phyloP scores from a whole-genome alignment of 2,329 filamentous ascomycete genomes.

The Xylaria arbuscula region DNA sequence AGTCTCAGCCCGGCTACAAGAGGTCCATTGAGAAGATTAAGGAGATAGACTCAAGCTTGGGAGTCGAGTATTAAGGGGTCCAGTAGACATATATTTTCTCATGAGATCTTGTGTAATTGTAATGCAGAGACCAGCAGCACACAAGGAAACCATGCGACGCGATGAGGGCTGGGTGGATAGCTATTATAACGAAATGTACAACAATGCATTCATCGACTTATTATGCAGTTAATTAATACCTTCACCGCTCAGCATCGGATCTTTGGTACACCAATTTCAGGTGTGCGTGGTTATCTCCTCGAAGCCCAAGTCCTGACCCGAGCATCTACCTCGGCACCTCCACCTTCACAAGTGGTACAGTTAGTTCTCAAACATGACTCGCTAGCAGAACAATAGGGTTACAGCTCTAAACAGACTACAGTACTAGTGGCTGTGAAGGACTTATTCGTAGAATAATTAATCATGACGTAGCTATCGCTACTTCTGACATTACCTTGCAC shows the following conservation, averaged over 20 bases:
- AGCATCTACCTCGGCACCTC: background rate
- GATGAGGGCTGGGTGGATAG: background rate
- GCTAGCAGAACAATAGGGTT: background rate
- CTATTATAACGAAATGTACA: background rate
- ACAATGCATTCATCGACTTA: background rate
- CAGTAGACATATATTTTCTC: background rate
- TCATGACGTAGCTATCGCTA: background rate
- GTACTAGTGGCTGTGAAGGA: background rate
- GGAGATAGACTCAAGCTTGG: constrained; percentile 59
- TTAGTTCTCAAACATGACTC: background rate
- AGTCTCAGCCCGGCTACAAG: constrained; percentile 61
- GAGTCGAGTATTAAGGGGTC: constrained; percentile 44
- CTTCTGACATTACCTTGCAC: background rate
- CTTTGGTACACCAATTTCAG: background rate
- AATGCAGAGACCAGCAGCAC: background rate
- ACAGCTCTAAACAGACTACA: background rate
- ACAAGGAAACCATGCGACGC: background rate
- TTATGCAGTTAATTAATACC: background rate
- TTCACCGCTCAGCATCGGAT: background rate
- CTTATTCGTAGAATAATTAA: background rate
- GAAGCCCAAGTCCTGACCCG: background rate
- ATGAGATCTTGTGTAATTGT: background rate
- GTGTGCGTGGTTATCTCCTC: background rate
- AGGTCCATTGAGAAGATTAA: constrained; percentile 61
- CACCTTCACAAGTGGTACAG: background rate